Conservation (phyloP, 805 yeast species). For the Lachancea fermentati region DNA sequence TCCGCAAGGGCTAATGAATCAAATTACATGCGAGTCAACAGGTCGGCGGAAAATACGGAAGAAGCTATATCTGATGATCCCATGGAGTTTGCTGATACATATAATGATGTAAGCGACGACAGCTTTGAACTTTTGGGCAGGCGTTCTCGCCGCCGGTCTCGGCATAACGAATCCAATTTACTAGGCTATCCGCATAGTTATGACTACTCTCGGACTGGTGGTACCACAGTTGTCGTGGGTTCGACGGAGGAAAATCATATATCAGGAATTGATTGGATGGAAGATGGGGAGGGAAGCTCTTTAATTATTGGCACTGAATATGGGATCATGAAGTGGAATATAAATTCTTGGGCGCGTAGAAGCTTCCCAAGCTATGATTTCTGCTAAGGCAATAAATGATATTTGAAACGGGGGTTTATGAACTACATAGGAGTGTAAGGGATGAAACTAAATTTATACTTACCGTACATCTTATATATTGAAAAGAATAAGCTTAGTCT, state of each 20-base stretch:
- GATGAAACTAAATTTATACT: not conserved
- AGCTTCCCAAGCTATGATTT: conserved; percentile 52
- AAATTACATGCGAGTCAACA: not conserved
- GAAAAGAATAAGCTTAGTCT: conserved; percentile 24
- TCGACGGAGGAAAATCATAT: conserved; percentile 42
- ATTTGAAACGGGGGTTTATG: too few species aligned
- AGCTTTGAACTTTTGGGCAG: not conserved
- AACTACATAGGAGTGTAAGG: too few species aligned
- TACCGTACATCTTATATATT: not conserved
- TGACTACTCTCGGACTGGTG: not conserved
- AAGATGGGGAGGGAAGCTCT: conserved; percentile 44
- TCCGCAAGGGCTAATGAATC: not conserved
- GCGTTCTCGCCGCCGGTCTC: conserved; percentile 1
- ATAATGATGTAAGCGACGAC: conserved; percentile 11
- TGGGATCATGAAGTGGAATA: conserved; percentile 65
- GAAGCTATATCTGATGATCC: not conserved
- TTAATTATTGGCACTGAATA: conserved; percentile 58
- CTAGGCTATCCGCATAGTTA: conserved; percentile 2
- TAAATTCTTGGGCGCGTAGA: conserved; percentile 58
- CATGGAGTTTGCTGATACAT: conserved; percentile 10
- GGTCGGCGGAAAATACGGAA: not conserved
- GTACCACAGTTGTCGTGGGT: conserved; percentile 7
- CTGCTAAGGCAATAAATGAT: conserved; percentile 24
- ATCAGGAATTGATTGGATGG: conserved; percentile 57
- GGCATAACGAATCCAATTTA: not conserved